A percentile compares a stretch with the other conserved stretches of the same genome.
These are phyloP conservation scores for Mycena epipterygia DNA, from an alignment of 768 basidiomycete genomes.

Conservation along the genomic window DNA sequence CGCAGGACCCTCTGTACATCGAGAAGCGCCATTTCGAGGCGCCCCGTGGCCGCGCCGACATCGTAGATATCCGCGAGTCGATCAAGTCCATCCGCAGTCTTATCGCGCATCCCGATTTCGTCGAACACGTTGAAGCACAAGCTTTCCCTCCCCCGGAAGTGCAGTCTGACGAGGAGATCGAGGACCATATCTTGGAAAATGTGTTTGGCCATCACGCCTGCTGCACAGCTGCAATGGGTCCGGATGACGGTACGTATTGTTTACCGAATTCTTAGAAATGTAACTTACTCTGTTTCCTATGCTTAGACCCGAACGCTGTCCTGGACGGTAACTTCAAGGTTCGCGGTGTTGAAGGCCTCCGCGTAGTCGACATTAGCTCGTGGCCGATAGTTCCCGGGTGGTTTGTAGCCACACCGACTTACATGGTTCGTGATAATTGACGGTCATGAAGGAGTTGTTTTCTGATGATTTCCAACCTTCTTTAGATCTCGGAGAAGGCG, in stretches of 20 bases:
- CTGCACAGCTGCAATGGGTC: slow-evolving; percentile 45
- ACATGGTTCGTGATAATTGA: slow-evolving; percentile 41
- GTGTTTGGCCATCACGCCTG: slow-evolving; percentile 47
- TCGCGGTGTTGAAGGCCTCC: slow-evolving; percentile 46
- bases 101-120: slow-evolving; percentile 38
- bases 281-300: not conserved
- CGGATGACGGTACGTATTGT: slow-evolving; percentile 38
- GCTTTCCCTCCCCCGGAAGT: slow-evolving; percentile 38
- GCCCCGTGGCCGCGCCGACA: slow-evolving; percentile 38
- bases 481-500: slow-evolving; percentile 48
- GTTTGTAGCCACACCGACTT: slow-evolving; percentile 48
- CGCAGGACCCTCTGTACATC: slow-evolving; percentile 45
- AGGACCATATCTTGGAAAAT: slow-evolving; percentile 39
- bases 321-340: slow-evolving; percentile 48
- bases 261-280: not conserved
- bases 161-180: slow-evolving; percentile 34
- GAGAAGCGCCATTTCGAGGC: slow-evolving; percentile 45
- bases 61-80: slow-evolving; percentile 41
- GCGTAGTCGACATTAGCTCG: slow-evolving; percentile 48
- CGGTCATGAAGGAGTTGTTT: not conserved
- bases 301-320: slow-evolving; percentile 45
- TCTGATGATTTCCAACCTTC: not conserved
- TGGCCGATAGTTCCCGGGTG: slow-evolving; percentile 49
- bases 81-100: slow-evolving; percentile 44
- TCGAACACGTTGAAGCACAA: slow-evolving; percentile 36